These are phyloP conservation scores for Ophiocordyceps camponoti-saundersi DNA, from an alignment of 2,329 filamentous ascomycete genomes.

Conservation along the genomic window DNA sequence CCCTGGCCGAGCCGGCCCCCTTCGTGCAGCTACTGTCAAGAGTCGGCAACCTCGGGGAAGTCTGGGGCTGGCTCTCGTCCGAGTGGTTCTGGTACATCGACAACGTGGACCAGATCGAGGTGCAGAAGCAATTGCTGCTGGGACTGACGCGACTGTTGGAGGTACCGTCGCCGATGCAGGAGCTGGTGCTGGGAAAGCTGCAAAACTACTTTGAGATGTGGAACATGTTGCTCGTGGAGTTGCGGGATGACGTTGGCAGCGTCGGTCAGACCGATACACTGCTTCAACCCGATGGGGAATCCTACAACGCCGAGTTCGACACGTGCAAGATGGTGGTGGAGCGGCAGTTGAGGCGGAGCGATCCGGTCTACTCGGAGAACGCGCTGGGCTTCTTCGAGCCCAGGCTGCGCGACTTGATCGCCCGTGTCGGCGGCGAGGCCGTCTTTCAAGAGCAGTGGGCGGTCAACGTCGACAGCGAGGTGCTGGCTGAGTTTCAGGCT, in stretches of 20 bases:
- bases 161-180: slow-evolving; percentile 37
- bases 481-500: slow-evolving; percentile 43
- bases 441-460: slow-evolving; percentile 52
- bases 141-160: slow-evolving; percentile 58
- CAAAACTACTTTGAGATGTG: slow-evolving; percentile 64
- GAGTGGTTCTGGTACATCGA: slow-evolving; percentile 57
- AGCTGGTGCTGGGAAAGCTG: slow-evolving; percentile 41
- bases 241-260: slow-evolving; percentile 36
- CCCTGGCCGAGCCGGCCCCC: slow-evolving; percentile 51
- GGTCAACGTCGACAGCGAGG: slow-evolving; percentile 58
- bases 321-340: slow-evolving; percentile 37
- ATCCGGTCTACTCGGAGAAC: slow-evolving; percentile 52
- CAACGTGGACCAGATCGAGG: slow-evolving; percentile 45
- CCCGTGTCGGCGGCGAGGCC: slow-evolving; percentile 43
- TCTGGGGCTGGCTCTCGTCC: slow-evolving; percentile 41
- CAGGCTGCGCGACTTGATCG: slow-evolving; percentile 41
- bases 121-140: slow-evolving; percentile 56
- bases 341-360: slow-evolving; percentile 34
- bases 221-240: slow-evolving; percentile 50
- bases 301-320: slow-evolving; percentile 32
- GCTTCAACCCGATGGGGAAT: slow-evolving; percentile 20
- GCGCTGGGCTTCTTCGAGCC: slow-evolving; percentile 47
- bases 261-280: slow-evolving; percentile 33
- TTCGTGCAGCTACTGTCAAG: slow-evolving; percentile 42
- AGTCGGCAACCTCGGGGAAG: slow-evolving; percentile 27